Evolutionary conservation across 2,329 filamentous ascomycete genomes (phyloP), one percentile per base, ranked within the genome.

Genomic region (Meredithiella fracta): DNA sequence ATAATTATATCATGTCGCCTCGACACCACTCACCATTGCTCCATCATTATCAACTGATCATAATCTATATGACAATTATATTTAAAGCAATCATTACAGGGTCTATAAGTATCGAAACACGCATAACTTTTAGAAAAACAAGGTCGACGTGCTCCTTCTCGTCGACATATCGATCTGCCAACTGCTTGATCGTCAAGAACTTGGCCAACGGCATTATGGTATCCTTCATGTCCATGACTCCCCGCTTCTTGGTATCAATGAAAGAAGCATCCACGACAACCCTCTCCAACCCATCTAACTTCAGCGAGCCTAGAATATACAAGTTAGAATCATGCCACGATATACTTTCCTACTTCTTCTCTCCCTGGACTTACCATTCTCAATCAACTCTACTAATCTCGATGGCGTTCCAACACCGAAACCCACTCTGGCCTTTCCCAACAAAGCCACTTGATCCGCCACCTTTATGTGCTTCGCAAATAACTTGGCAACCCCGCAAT

Each of bases 401-500:
- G 85, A 79, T 3, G 92, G 91, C 3, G 92, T 98, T 2, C 92
- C 92, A 14, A 96, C 87, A 2, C 85, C 90, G 60, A 97, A 86
- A 26, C 88, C 87, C 11, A 89, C 86, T 59, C 83, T 82, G 61
- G 70, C 73, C 55, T 70, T 75, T 63, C 85, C 76, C 44, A 94
- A 79, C 65, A 85, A 86, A 58, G 83, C 75, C 54, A 90, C 80
- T 34, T 90, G 86, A 63, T 97, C 91, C 54, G 86, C 79, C 9
- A 98, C 70, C 70, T 98, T 98, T 73, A 98, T 94, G 67, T 98
- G 92, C 68, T 98, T 98, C 31, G 92, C 91, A 68, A 98, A 98
- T 64, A 98, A 73, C 68, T 98, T 98, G 1, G 86, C 85, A 1
- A 98, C 82, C 49, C 79, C 77, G 52, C 77, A 80, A 7, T 87